Base-by-base conservation (phyloP, 352 stramenopile species). In the Globisporangium acanthophoron region DNA sequence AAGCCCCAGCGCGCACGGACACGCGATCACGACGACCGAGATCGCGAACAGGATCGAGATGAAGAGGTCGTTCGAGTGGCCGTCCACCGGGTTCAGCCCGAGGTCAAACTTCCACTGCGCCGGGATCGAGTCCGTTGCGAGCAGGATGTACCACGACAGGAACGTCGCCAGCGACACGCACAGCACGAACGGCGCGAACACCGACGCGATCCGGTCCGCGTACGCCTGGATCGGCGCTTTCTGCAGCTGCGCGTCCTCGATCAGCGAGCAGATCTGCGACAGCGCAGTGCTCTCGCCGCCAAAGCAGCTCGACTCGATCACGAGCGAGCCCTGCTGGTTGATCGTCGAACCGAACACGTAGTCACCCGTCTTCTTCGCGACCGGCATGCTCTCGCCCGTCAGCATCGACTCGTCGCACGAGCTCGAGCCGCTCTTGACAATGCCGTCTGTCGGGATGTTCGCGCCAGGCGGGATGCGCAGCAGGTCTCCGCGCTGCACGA, bases 151-250 rank as follows among this genome's bases (percentile, higher is more conserved):
- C 59, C 87, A 86, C 46, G 73, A 62, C 8, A 94, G 33, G 48
- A 90, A 81, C 29, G 76, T 86, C 45, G 90, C 54, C 31, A 83
- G 70, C 20, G 85, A 75, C 11, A 80, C 54, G 6, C 77, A 51
- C 12, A 96, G 50, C 47, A 90, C 80, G 47, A 85, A 82, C 11
- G 80, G 80, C 6, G 79, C 80, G 65, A 90, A 90, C 11, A 85
- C 56, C 3, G 76, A 83, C 13, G 78, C 74, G 40, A 90, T 60
- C 33, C 74, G 78, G 46, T 90, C 87, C 0, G 87, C 85, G 48
- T 92, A 91, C 8, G 88, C 81, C 60, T 97, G 82, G 55, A 95
- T 95, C 31, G 88, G 90, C 16, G 80, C 80, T 50, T 94, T 97
- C 59, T 94, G 78, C 18, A 93, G 76, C 65, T 92, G 85, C 16